Base-by-base conservation (phyloP, 768 basidiomycete genomes). In the Coprinopsis strossmayeri region DNA sequence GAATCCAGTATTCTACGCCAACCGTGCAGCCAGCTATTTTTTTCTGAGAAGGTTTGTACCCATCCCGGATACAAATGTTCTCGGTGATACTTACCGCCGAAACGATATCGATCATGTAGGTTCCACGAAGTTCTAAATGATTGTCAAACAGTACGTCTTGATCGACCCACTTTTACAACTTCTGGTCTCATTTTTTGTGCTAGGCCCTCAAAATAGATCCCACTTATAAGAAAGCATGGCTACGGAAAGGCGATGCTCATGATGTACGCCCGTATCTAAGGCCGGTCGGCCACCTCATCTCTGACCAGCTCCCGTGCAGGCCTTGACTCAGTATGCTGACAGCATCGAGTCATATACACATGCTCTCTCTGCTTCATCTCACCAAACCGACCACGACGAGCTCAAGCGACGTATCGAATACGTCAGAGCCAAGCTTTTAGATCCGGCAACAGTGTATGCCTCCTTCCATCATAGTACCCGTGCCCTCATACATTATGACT, bases 1-100 rank as follows among this genome's bases (percentile, higher is more conserved):
- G 23, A 70, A 69, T 44, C 64, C 67, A 0, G 50, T 69, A 15
- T 54, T 71, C 21, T 69, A 66, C 44, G 60, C 63, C 12, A 72
- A 72, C 52, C 61, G 69, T 11, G 66, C 70, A 1, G 69, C 67
- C 11, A 67, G 65, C 47, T 53, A 57, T 39, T 45, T 59, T 24
- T 58, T 52, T 13, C 25, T 67, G 42, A 51, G 55, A 35, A 59
- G 50, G 69, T 68, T 43, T 7, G 59, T 38, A 7, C 9, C 35
- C 17, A 5, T 5, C 5, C 35, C 18, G 10, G 35, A 38, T 10
- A 17, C 12, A 13, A 13, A 5, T 32, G 35, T 38, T 38, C 35
- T 10, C 17, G 30, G 30, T 32, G 26, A 48, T 5, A 34, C 28
- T 32, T 25, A 21, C 9, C 2, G 13, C 42, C 10, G 10, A 9